Evolutionary conservation across 2,329 filamentous ascomycete genomes (phyloP).

Genomic region (Neonectria hederae): DNA sequence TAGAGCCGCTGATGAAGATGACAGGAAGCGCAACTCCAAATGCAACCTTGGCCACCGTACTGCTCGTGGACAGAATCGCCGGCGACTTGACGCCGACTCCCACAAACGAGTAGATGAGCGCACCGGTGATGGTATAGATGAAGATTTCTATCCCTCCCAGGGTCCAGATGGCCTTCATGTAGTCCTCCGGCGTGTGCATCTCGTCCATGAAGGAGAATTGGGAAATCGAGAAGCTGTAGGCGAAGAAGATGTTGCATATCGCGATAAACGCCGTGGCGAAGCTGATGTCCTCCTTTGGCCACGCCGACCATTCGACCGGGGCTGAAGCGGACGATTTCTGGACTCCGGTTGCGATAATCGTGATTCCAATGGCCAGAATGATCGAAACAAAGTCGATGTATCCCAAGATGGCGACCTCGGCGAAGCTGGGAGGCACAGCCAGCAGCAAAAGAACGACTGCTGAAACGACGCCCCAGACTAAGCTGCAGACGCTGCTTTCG

Average conservation of each 20-base stretch:
- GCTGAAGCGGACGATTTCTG: conserved; percentile 17
- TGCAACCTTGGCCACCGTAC: conserved; percentile 65
- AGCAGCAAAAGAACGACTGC: conserved; percentile 50
- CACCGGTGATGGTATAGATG: conserved; percentile 70
- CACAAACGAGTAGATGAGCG: conserved; percentile 72
- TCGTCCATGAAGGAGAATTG: conserved; percentile 57
- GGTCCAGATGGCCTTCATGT: conserved; percentile 60
- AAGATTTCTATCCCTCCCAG: conserved; percentile 66
- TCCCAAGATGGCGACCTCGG: conserved; percentile 51
- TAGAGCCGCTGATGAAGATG: conserved; percentile 74
- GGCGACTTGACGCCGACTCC: conserved; percentile 68
- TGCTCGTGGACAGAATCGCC: conserved; percentile 68
- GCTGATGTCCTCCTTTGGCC: conserved; percentile 50
- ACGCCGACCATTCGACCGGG: conserved; percentile 45
- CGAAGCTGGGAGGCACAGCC: conserved; percentile 52
- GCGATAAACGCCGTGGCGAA: conserved; percentile 63
- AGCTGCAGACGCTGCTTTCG: conserved; percentile 54
- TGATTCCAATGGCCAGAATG: conserved; percentile 66
- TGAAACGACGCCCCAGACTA: conserved; percentile 50
- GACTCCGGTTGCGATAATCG: conserved; percentile 69
- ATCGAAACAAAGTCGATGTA: conserved; percentile 33
- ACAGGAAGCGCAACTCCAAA: conserved; percentile 73
- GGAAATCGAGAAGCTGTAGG: conserved; percentile 62
- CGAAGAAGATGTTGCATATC: conserved; percentile 71
- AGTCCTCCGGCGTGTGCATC: conserved; percentile 54